Evolutionary conservation across 2,329 filamentous ascomycete species (phyloP).

Genomic region (Tympanopsis confertula): DNA sequence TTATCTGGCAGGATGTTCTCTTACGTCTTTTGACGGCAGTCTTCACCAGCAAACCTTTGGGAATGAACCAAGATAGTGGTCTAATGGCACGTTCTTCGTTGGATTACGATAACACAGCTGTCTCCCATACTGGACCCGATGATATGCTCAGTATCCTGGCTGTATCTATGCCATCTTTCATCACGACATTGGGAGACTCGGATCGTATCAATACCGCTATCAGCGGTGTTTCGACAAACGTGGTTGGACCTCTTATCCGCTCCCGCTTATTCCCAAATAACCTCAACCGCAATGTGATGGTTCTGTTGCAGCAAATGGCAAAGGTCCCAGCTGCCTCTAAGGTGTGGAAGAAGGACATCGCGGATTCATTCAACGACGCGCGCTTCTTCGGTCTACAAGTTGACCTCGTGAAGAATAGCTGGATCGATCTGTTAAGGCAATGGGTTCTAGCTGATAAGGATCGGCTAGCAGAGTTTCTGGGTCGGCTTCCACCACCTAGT

Average conservation of each 20-base stretch:
- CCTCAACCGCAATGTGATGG: constrained; percentile 59
- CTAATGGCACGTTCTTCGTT: constrained; percentile 13
- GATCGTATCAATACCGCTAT: constrained; percentile 74
- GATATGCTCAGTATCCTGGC: constrained; percentile 74
- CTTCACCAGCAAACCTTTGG: constrained; percentile 42
- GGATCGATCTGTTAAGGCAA: constrained; percentile 74
- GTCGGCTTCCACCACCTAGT: constrained; percentile 70
- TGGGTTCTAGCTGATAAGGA: constrained; percentile 84
- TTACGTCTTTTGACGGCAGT: constrained; percentile 48
- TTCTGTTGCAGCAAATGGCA: constrained; percentile 65
- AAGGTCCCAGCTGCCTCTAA: constrained; percentile 73
- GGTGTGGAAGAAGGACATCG: constrained; percentile 82
- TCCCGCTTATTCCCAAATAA: constrained; percentile 82
- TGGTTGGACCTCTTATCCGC: constrained; percentile 71
- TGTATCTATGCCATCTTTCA: constrained; percentile 66
- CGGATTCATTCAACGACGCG: constrained; percentile 81
- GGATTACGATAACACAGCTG: constrained; percentile 11
- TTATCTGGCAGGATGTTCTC: constrained; percentile 38
- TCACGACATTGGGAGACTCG: constrained; percentile 71
- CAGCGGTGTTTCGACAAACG: constrained; percentile 68
- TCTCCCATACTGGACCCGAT: constrained; percentile 42
- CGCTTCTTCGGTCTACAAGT: constrained; percentile 69
- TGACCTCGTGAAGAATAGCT: constrained; percentile 56
- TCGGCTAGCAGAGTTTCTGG: constrained; percentile 68
- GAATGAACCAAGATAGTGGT: constrained; percentile 25